phyloP scores from a whole-genome alignment of 176 grass and related monocot genomes.

The Areca catechu region DNA sequence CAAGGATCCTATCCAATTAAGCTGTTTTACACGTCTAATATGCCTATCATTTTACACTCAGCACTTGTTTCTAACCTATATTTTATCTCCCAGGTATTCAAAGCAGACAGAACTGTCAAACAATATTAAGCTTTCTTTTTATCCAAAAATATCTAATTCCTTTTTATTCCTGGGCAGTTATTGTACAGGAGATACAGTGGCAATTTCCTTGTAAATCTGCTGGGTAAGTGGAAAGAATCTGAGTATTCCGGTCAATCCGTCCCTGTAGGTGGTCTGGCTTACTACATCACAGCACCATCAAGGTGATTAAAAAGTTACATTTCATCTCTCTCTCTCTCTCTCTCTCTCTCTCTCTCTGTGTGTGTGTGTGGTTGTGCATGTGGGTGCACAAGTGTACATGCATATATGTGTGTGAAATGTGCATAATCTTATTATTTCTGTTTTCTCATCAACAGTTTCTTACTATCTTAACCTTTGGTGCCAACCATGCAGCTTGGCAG shows the following conservation, averaged over 20 bases:
- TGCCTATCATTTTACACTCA: conserved; percentile 7
- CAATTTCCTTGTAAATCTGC: conserved; percentile 30
- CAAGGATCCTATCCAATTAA: conserved; percentile 8
- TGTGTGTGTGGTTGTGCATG: background rate
- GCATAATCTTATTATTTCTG: background rate
- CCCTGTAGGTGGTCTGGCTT: conserved; percentile 38
- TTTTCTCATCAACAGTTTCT: background rate
- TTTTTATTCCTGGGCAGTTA: conserved; percentile 16
- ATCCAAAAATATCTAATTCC: background rate
- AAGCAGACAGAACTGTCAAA: background rate
- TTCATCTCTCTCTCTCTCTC: no score
- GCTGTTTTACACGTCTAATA: conserved; percentile 7
- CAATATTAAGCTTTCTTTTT: background rate
- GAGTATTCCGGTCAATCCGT: conserved; percentile 17
- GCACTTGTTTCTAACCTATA: conserved; percentile 10
- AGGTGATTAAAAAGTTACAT: conserved; percentile 19
- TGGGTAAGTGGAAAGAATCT: conserved; percentile 3
- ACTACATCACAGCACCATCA: conserved; percentile 43
- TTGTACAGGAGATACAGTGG: conserved; percentile 37
- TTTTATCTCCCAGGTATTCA: conserved; percentile 2
- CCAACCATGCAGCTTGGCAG: background rate
- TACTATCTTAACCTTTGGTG: background rate
- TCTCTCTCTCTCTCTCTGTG: background rate
- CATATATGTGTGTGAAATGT: no score
- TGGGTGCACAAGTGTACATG: no score